Evolutionary conservation across 176 grass and related monocot species (phyloP), one percentile per base, ranked within the genome.

Genomic region (Ampelocalamus luodianensis): DNA sequence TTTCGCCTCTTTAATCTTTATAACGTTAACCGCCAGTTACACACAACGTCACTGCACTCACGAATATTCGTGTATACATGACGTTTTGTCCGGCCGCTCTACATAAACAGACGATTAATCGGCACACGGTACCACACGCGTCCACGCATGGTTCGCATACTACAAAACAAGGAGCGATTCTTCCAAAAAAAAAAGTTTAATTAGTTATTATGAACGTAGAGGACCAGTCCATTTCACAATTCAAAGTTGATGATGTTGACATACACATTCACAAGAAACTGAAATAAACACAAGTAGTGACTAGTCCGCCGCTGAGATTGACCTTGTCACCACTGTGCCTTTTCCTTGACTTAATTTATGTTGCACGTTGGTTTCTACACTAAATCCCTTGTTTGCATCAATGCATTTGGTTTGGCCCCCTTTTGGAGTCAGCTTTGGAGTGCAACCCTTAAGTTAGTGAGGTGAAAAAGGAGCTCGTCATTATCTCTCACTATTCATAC

Each of bases 231-330:
- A 13, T 27, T 61, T 62, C 10, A 13, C 2, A 6, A 6, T 62
- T 62, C 24, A 14, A 27, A 27, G 23, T 27, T 27, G 54, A 8
- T 56, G 54, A 3, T 0, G 54, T 58, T 23, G 20, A n/a, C 8
- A 58, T 61, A n/a, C 56, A 24, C n/a, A 20, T 60, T 24, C 56
- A 24, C 20, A 59, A 2, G 0, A 61, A 24, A 13, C 22, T 5
- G 58, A n/a, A 58, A 58, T 23, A 58, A 58, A 58, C 20, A 58
- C 39, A 40, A 40, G 39, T 42, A 58, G 20, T 10, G 20, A 10
- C 20, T n/a, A 23, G 44, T 27, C 24, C 18, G 70, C 70, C 71
- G 48, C 45, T 74, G 71, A 74, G 71, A 16, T 74, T 74, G 48
- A 22, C 71, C 24, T 32, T 20, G n/a, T 72, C 44, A 48, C 23